Conservation (phyloP, 164 flowering plant genomes). For the Berberis vulgaris region DNA sequence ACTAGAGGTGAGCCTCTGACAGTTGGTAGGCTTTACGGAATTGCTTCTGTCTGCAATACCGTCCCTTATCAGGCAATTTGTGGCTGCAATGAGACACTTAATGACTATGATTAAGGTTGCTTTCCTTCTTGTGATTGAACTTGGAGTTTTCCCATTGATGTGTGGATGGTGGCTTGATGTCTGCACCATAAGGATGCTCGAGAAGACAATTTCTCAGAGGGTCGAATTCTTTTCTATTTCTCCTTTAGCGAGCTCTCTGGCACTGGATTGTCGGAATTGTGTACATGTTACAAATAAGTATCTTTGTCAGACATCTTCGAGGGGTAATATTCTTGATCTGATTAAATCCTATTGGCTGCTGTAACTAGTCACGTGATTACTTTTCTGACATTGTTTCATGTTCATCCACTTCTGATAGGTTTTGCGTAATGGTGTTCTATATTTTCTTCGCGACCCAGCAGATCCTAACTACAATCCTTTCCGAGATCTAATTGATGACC, state of each 20-base stretch:
- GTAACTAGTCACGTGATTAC: background rate
- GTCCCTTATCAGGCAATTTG: constrained; percentile 78
- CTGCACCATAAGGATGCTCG: constrained; percentile 93
- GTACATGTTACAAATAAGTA: constrained; percentile 96
- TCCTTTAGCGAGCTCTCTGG: constrained; percentile 87
- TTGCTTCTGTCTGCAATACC: constrained; percentile 82
- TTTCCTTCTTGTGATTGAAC: constrained; percentile 91
- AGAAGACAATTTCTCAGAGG: constrained; percentile 78
- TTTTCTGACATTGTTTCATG: background rate
- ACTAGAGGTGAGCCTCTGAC: constrained; percentile 86
- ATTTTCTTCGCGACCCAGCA: constrained; percentile 95
- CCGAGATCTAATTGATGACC: constrained; percentile 96
- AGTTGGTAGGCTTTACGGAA: constrained; percentile 78
- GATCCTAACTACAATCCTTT: constrained; percentile 99
- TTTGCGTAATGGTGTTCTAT: constrained; percentile 84
- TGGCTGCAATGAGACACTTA: constrained; percentile 91
- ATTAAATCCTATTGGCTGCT: background rate
- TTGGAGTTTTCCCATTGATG: constrained; percentile 97
- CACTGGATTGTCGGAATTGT: constrained; percentile 98
- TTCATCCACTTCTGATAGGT: constrained; percentile 38
- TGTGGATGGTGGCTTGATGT: constrained; percentile 99
- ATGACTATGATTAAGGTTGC: constrained; percentile 99
- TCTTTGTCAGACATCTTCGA: constrained; percentile 96
- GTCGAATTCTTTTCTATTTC: constrained; percentile 81
- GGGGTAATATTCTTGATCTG: constrained; percentile 49